phyloP scores from a whole-genome alignment of 192 early-diverging fungal species.

The Chytriomyces confervae region DNA sequence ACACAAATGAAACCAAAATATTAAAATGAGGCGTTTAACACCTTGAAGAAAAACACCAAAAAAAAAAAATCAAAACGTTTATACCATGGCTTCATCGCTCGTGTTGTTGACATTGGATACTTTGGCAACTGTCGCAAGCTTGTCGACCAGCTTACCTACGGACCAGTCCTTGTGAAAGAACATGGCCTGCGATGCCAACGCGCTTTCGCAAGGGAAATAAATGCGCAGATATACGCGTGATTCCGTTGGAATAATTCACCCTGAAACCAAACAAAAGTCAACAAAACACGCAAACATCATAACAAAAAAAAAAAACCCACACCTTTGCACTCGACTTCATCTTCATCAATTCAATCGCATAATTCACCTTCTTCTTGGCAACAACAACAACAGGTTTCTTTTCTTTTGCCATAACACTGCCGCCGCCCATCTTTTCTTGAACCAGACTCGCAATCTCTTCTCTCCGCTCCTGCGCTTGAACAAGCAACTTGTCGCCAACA shows the following conservation, averaged over 20 bases:
- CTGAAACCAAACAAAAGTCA: neutral
- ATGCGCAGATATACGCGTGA: slow-evolving; percentile 25
- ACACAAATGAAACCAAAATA: neutral
- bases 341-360: slow-evolving; percentile 37
- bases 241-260: slow-evolving; percentile 29
- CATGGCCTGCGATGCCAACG: neutral
- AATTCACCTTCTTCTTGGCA: slow-evolving; percentile 29
- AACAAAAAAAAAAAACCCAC: neutral
- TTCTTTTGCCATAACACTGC: neutral
- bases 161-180: slow-evolving; percentile 38
- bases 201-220: slow-evolving; percentile 24
- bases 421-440: neutral
- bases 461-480: slow-evolving; percentile 20
- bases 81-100: slow-evolving; percentile 11
- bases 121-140: slow-evolving; percentile 5
- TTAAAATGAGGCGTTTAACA: too few species aligned
- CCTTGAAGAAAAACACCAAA: neutral
- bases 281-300: slow-evolving; percentile 21
- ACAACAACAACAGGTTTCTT: neutral
- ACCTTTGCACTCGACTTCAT: slow-evolving; percentile 38
- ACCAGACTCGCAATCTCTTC: slow-evolving; percentile 16
- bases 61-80: neutral
- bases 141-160: slow-evolving; percentile 30
- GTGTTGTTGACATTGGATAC: slow-evolving; percentile 28
- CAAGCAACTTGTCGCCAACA: neutral